These are phyloP conservation scores for Pseudocercospora pini-densiflorae DNA, from an alignment of 2,329 filamentous ascomycete genomes.

Conservation along the genomic window DNA sequence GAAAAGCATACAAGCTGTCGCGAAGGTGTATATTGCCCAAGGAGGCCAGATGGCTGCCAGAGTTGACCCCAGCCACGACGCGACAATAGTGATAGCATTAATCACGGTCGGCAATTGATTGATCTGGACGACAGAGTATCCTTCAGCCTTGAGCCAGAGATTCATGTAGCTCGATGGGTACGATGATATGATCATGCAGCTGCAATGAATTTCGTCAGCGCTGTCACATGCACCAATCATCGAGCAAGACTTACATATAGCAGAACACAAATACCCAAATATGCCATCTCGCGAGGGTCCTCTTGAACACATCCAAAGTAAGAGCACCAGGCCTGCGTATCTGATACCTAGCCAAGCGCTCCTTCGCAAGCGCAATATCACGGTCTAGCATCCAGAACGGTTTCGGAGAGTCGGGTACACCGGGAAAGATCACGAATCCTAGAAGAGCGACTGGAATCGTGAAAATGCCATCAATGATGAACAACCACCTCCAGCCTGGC, in stretches of 20 bases:
- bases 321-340: too few species aligned
- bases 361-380: background rate
- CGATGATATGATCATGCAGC: conserved; percentile 21
- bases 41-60: conserved; percentile 14
- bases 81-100: conserved; percentile 16
- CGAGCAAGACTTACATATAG: conserved; percentile 10
- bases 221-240: background rate
- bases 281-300: conserved; percentile 16
- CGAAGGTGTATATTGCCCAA: conserved; percentile 12
- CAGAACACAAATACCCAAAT: conserved; percentile 17
- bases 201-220: background rate
- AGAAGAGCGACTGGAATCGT: conserved; percentile 36
- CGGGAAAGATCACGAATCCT: conserved; percentile 20
- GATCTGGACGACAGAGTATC: conserved; percentile 23
- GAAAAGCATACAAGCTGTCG: background rate
- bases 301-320: conserved; percentile 15
- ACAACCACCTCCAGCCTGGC: conserved; percentile 57
- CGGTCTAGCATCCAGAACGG: conserved; percentile 4
- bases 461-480: conserved; percentile 62
- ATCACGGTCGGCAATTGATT: conserved; percentile 19
- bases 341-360: too few species aligned
- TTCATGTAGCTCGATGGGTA: conserved; percentile 23
- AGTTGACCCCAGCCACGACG: conserved; percentile 13
- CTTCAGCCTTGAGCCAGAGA: conserved; percentile 25
- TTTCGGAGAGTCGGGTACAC: conserved; percentile 9